Base-by-base conservation (phyloP, 75 land plant genomes). In the Picea glauca region DNA sequence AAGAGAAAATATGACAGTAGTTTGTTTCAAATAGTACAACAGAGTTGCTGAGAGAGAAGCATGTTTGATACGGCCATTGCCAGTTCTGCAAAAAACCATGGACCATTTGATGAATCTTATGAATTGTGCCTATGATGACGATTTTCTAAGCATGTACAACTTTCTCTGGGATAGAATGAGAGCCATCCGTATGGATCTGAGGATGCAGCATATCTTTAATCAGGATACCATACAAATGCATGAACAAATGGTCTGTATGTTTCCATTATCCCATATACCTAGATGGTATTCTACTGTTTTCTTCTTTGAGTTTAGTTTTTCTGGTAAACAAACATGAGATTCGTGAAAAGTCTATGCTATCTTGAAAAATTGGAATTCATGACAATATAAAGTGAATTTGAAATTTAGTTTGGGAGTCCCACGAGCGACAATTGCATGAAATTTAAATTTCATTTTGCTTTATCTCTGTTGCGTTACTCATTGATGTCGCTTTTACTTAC, bases 131-230 rank as follows among this genome's bases (percentile, higher is more conserved):
- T 93, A 97, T 76, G 86, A 79, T 82, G 91, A 87, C 12, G 87
- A 81, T 30, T 92, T 97, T 62, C 83, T 97, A 20, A 85, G 79
- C 74, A 77, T 95, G 58, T 91, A 97, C 74, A 97, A 93, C 76
- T 97, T 97, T 78, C 84, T 97, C 76, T 97, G 99, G 99, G 99
- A 97, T 74, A 82, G 99, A 63, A 95, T 97, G 99, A 79, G 99
- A 78, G 99, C 99, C 20, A 84, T 97, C 7, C 86, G 99, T 13
- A 91, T 95, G 98, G 99, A 97, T 80, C 84, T 97, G 58, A 90
- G 99, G 76, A 97, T 97, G 98, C 99, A 97, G 57, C 99, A 97
- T 72, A 90, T 97, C 43, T 97, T 97, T 72, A 82, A 95, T 74
- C 81, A 76, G 38, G 84, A 87, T 40, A 90, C 99, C 64, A 90